Base-by-base conservation (phyloP, 257 asterid species). In the Datura wrightii region DNA sequence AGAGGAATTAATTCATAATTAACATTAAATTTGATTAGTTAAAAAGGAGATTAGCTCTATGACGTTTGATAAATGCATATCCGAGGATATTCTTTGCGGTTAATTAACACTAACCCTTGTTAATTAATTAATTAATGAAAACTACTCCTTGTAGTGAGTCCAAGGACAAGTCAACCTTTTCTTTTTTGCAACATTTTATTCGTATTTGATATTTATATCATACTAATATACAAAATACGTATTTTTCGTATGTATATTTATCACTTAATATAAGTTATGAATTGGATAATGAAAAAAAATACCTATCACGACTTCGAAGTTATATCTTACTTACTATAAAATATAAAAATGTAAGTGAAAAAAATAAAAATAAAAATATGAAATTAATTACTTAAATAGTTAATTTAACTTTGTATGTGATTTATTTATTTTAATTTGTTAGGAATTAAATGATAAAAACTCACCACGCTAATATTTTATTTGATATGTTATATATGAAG, bases 61-160 rank as follows among this genome's bases (percentile, higher is more conserved):
- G 55, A 59, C 50, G 55, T 86, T 37, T 41, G 74, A 52, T 48
- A 13, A 16, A 69, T 62, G 87, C 24, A 85, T 85, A 88, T 88
- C 65, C 90, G 1, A 24, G 87, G 19, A 85, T 88, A 85, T 88
- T n/a, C 90, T 62, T 72, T 83, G 52, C 5, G 18, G 59, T 34
- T 41, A 8, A 59, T n/a, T 39, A 36, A 42, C 24, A 74, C 50
- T 48, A 9, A 56, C 4, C 46, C 9, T 11, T 34, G 5, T 65
- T 39, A 39, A 50, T 14, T 24, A 24, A 7, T 78, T 78, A 78
- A 78, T 76, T 52, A 53, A 8, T 14, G 15, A 78, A 78, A 78
- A 78, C 46, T 78, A 52, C 18, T 13, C 46, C 48, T 48, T 74
- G 14, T 42, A 31, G 13, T 6, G 24, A 34, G 42, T 48, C 13